A percentile compares a stretch with the other conserved stretches of the same genome.
These are phyloP conservation scores for Salix suchowensis DNA, from an alignment of 345 rosid genomes.

Conservation along the genomic window DNA sequence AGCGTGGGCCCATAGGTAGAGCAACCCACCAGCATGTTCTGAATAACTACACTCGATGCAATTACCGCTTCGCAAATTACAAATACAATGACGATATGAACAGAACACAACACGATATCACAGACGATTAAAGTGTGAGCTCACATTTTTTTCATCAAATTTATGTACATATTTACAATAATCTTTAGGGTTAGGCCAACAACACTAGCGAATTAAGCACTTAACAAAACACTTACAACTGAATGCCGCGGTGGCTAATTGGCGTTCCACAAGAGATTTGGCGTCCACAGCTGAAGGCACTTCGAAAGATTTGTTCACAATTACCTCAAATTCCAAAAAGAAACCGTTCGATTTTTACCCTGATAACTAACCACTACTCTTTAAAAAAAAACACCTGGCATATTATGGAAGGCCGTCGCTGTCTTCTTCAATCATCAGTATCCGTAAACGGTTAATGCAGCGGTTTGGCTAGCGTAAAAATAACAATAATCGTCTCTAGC, in stretches of 20 bases:
- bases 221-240: constrained; percentile 37
- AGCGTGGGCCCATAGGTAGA: constrained; percentile 89
- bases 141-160: not conserved
- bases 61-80: not conserved
- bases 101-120: not conserved
- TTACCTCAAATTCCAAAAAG: constrained; percentile 43
- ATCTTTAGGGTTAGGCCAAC: not conserved
- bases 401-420: constrained; percentile 44
- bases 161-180: not conserved
- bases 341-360: not conserved
- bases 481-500: constrained; percentile 50
- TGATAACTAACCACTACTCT: not conserved
- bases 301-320: constrained; percentile 56
- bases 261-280: constrained; percentile 64
- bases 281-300: constrained; percentile 50
- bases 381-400: constrained; percentile 25
- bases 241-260: constrained; percentile 61
- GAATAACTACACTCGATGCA: constrained; percentile 7
- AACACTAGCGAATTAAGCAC: not conserved
- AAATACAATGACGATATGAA: not conserved
- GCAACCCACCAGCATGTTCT: constrained; percentile 41
- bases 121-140: no score
- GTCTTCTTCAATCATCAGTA: constrained; percentile 54
- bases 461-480: constrained; percentile 61
- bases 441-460: constrained; percentile 49